Base-by-base conservation (phyloP, 2,329 filamentous ascomycete species). In the Coniochaeta pulveracea region DNA sequence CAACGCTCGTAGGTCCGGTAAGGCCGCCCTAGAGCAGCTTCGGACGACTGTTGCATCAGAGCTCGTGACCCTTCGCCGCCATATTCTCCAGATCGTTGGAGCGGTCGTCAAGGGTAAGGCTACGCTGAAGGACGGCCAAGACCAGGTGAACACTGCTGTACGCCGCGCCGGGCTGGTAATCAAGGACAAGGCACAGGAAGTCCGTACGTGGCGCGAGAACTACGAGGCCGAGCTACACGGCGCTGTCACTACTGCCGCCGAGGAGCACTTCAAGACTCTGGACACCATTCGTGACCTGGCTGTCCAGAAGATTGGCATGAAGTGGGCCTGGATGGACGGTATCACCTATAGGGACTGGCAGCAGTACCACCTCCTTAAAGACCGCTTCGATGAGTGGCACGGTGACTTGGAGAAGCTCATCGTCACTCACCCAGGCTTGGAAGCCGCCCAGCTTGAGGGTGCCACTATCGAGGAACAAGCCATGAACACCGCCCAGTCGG, bases 271-370 rank as follows among this genome's bases (percentile, higher is more conserved):
- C 34, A 72, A 79, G 49, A 85, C 93, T 11, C 71, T 95, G 19
- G 82, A 89, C 42, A 74, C 76, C 48, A 88, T 91, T 39, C 76
- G 84, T 26, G 81, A 88, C 46, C 66, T 94, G 22, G 85, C 86
- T 5, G 68, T 95, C 21, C 85, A 93, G 52, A 85, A 93, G 53
- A 85, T 95, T 34, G 88, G 88, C 36, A 89, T 93, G 76, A 75
- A 73, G 49, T 98, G 91, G 88, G 86, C 89, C 10, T 93, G 85
- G 80, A 91, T 86, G 61, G 86, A 96, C 37, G 85, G 85, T 19
- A 74, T 98, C 40, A 93, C 89, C 2, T 95, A 98, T 66, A 88
- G 93, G 55, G 86, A 98, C 54, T 98, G 91, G 91, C 76, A 80
- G 38, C 91, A 89, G 54, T 98, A 94, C 51, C 86, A 96, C 54